These are phyloP conservation scores for Plasmodium chabaudi DNA, from an alignment of 169 alveolate species.

Conservation along the genomic window DNA sequence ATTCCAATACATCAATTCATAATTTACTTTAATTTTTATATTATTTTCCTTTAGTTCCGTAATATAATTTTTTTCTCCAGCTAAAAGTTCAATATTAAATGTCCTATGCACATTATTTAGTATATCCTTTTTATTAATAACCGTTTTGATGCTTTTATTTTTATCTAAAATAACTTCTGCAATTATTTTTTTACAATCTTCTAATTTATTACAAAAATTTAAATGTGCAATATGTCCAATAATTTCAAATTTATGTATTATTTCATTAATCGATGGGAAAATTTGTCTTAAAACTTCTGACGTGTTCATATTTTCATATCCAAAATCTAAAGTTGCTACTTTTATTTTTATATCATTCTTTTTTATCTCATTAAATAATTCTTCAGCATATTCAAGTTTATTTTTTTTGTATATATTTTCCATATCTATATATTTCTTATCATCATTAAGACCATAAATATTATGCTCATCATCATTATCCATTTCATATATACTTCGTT, in stretches of 20 bases:
- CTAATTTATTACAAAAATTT: slow-evolving; percentile 87
- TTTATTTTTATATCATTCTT: slow-evolving; percentile 24
- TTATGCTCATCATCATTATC: neutral
- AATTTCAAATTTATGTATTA: slow-evolving; percentile 90
- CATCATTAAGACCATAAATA: neutral
- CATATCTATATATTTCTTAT: neutral
- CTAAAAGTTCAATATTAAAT: slow-evolving; percentile 90
- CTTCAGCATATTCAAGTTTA: slow-evolving; percentile 8
- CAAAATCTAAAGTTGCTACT: slow-evolving; percentile 27
- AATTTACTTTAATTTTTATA: slow-evolving; percentile 81
- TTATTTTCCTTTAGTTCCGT: slow-evolving; percentile 86
- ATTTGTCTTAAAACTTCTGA: slow-evolving; percentile 81
- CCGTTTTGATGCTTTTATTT: slow-evolving; percentile 89
- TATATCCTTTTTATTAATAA: slow-evolving; percentile 89
- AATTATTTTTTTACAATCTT: slow-evolving; percentile 86
- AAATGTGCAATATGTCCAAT: slow-evolving; percentile 94
- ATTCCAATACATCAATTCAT: slow-evolving; percentile 89
- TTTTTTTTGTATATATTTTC: neutral
- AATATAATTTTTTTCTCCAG: slow-evolving; percentile 89
- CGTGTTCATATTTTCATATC: slow-evolving; percentile 72
- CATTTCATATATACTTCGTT: neutral
- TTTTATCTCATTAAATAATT: slow-evolving; percentile 28
- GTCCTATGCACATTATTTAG: slow-evolving; percentile 89
- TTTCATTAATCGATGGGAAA: slow-evolving; percentile 82
- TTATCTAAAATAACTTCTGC: slow-evolving; percentile 91